Base-by-base conservation (phyloP, 2,329 filamentous ascomycete genomes). In the Exophiala lecanii-corni region DNA sequence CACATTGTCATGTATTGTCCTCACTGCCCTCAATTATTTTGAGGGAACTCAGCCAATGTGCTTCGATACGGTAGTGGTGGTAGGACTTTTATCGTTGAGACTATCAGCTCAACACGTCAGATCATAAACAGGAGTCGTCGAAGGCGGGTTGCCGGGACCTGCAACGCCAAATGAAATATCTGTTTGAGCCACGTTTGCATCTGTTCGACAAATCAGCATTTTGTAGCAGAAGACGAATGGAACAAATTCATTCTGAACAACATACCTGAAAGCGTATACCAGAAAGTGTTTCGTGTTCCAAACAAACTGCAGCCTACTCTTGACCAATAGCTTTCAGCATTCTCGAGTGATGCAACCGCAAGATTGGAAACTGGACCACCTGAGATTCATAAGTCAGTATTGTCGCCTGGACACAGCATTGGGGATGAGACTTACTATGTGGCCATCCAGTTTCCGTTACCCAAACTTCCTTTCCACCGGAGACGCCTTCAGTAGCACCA, bases 381-480 rank as follows among this genome's bases (percentile, higher is more conserved):
- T 39, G 67, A n/a, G n/a, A n/a, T n/a, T n/a, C n/a, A n/a, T n/a
- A n/a, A n/a, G n/a, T n/a, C 12, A 26, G 23, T 6, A 26, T 26
- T 26, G 23, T 26, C 7, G 23, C 12, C 23, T 7, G 23, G 6
- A 26, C 7, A 26, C 12, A 12, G 7, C 12, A 26, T 12, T 74
- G 39, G 66, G 65, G 9, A 65, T 57, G 23, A 80, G 79, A 28
- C 59, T 63, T 39, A 69, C 66, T 42, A 81, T 35, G 38, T 88
- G 81, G 79, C 79, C 79, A 84, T 56, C 79, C 79, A 9, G 76
- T 81, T 71, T 82, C 78, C n/a, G 75, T 78, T 34, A 80, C 67
- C 72, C 77, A 78, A 56, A 81, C 70, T 51, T 69, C 70, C 66
- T 75, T 75, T 56, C 67, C 70, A 21, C 61, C 60, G 53, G 71